Evolutionary conservation across 2,329 filamentous ascomycete species (phyloP).

Genomic region (Ascosphaera aggregata): DNA sequence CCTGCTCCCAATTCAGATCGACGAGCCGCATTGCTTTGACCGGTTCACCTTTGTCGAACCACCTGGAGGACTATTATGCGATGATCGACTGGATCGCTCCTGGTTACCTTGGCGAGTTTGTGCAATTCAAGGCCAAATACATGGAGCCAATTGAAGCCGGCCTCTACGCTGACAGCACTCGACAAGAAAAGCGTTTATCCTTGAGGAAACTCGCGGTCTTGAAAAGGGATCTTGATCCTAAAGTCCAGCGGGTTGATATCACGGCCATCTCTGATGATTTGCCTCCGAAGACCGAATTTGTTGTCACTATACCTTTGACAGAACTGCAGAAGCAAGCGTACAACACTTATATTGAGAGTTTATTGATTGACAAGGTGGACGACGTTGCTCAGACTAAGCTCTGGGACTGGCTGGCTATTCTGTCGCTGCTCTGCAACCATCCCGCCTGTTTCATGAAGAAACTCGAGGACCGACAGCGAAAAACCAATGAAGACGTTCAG

Average conservation of each 20-base stretch:
- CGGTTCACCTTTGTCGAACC: conserved; percentile 68
- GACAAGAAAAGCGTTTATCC: conserved; percentile 31
- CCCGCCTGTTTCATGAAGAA: conserved; percentile 29
- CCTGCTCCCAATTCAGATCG: conserved; percentile 38
- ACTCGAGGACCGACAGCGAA: conserved; percentile 14
- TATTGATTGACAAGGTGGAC: conserved; percentile 12
- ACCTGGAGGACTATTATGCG: conserved; percentile 60
- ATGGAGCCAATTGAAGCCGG: conserved; percentile 50
- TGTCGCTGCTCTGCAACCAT: conserved; percentile 35
- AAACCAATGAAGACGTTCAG: not conserved
- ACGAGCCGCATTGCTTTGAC: conserved; percentile 59
- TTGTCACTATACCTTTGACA: conserved; percentile 51
- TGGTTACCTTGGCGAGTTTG: conserved; percentile 44
- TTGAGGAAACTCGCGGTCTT: conserved; percentile 46
- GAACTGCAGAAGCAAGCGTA: conserved; percentile 42
- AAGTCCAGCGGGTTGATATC: conserved; percentile 54
- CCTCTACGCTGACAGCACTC: conserved; percentile 39
- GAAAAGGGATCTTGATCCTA: conserved; percentile 48
- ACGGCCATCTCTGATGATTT: conserved; percentile 41
- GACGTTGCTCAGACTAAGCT: conserved; percentile 21
- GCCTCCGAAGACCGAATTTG: conserved; percentile 57
- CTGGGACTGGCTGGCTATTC: conserved; percentile 30
- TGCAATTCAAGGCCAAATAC: conserved; percentile 49
- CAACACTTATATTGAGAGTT: conserved; percentile 23
- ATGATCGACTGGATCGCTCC: conserved; percentile 77